Base-by-base conservation (phyloP, 1,284 basidiomycete genomes). In the Boletus semigastroideus region DNA sequence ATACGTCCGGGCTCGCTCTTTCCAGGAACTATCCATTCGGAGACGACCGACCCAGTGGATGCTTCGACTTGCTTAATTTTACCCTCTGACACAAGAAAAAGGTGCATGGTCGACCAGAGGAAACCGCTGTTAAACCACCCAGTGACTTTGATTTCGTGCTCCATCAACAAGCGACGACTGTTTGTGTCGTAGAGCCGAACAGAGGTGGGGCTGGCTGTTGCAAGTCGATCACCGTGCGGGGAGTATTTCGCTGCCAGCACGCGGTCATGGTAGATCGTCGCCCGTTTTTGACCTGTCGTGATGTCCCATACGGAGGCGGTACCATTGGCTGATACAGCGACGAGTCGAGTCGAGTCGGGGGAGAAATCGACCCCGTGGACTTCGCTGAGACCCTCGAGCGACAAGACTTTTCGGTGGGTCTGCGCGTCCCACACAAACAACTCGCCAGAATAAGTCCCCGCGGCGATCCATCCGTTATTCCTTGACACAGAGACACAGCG, bases 281-380 rank as follows among this genome's bases (percentile, higher is more conserved):
- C 30, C 14, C 2, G 38, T 3, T 25, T 25, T 25, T 1, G 5
- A 17, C 11, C 0, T n/a, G 33, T 38, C 0, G 17, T 22, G 1
- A 49, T 4, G 6, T 49, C 31, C 55, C 55, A 55, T 7, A 55
- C 6, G 12, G 8, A 17, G 16, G 30, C 43, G 13, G 27, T 49
- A n/a, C 22, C 2, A 16, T 25, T 20, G 0, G 30, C 12, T 0
- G 46, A 45, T 1, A 31, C 42, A 1, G 6, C 2, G 33, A 59
- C 22, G 5, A 58, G 47, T 5, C 10, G 46, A 13, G 2, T 17
- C 16, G 41, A 27, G 25, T 36, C 34, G 8, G 34, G 34, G 5
- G 19, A 56, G 34, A 57, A 56, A 13, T 56, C 49, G 20, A 56
- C 41, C 0, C 34, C 20, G 6, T 16, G 10, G 20, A 55, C 14